These are phyloP conservation scores for Cicer cuneatum DNA, from an alignment of 306 rosid species.

Conservation along the genomic window DNA sequence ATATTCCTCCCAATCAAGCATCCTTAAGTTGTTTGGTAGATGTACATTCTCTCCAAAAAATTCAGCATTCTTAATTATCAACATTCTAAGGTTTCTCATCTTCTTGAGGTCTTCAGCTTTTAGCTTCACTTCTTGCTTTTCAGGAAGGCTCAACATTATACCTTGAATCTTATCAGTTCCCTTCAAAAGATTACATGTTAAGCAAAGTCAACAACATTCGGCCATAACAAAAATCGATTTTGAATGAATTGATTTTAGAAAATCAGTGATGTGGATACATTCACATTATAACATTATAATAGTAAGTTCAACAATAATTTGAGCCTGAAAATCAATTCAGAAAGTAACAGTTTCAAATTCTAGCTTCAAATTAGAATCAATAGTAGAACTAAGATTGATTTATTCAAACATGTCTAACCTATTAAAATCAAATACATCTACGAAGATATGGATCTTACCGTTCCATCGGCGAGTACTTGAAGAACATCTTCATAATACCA, in stretches of 20 bases:
- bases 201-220: not conserved
- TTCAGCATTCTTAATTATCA: conserved; percentile 42
- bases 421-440: too few species aligned
- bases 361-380: too few species aligned
- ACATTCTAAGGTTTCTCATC: conserved; percentile 46
- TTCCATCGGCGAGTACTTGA: conserved; percentile 40
- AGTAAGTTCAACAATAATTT: too few species aligned
- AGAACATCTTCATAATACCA: conserved; percentile 49
- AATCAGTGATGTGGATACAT: too few species aligned
- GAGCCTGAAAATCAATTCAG: too few species aligned
- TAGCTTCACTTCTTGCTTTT: conserved; percentile 37
- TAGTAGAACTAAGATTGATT: too few species aligned
- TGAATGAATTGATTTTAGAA: too few species aligned
- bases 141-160: conserved; percentile 46
- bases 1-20: conserved; percentile 50
- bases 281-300: too few species aligned
- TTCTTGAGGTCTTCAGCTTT: conserved; percentile 33
- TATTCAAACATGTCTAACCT: too few species aligned
- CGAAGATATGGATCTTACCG: conserved; percentile 28
- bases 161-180: conserved; percentile 48
- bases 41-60: conserved; percentile 21
- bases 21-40: conserved; percentile 44
- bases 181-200: conserved; percentile 25
- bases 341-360: too few species aligned
- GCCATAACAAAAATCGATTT: too few species aligned